A percentile compares a stretch with the other conserved stretches of the same genome.
Conservation (phyloP, 192 early-diverging fungal genomes). For the Podochytrium sp. region DNA sequence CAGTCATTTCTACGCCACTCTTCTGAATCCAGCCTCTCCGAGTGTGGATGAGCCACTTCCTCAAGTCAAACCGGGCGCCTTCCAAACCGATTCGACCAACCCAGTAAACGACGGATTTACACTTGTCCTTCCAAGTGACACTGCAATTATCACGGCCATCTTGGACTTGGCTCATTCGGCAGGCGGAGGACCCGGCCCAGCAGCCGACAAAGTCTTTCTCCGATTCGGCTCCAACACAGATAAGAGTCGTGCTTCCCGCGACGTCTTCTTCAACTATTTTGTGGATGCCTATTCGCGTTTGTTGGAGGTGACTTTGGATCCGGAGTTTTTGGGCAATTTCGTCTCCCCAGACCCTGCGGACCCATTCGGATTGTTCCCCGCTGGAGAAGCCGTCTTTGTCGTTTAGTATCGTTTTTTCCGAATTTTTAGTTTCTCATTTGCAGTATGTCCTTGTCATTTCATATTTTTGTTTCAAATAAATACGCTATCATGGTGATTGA, state of each 20-base stretch:
- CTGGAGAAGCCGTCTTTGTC: too few relatives aligned
- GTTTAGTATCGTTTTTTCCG: too few relatives aligned
- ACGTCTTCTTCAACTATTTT: neutral
- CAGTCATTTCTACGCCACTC: constrained; percentile 57
- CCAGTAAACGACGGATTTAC: neutral
- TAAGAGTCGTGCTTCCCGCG: neutral
- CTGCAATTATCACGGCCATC: neutral
- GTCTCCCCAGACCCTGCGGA: neutral
- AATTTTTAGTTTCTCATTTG: too few relatives aligned
- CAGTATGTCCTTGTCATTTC: too few relatives aligned
- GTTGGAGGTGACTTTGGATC: neutral
- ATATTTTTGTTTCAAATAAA: too few relatives aligned
- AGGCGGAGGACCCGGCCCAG: neutral
- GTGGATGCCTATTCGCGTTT: neutral
- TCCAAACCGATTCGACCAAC: constrained; percentile 19
- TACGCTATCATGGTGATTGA: too few relatives aligned
- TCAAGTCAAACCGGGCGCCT: constrained; percentile 56
- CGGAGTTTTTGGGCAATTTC: neutral
- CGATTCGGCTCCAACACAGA: neutral
- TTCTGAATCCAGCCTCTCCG: constrained; percentile 66
- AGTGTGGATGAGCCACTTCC: constrained; percentile 75
- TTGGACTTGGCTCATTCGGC: neutral
- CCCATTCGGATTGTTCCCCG: neutral
- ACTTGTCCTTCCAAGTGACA: neutral
- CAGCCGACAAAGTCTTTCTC: too few relatives aligned